A percentile compares a stretch with the other conserved stretches of the same genome.
Evolutionary conservation across 768 basidiomycete species (phyloP).

Genomic region (Cystoderma amianthinum): DNA sequence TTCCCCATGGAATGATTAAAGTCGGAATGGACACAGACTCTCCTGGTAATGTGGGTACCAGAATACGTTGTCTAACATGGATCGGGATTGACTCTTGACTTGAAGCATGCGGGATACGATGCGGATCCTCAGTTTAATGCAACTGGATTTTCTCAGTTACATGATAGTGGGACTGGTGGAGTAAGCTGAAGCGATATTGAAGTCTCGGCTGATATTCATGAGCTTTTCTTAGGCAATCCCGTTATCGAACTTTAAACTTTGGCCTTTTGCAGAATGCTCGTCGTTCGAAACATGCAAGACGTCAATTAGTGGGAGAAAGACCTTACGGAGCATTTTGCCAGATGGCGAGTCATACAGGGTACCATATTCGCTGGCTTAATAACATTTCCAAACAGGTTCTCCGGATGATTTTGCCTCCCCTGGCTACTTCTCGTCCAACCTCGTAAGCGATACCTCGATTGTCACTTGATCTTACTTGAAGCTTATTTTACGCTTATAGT

Average conservation of each 20-base stretch:
- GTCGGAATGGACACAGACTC: conserved; percentile 63
- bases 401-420: conserved; percentile 59
- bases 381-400: conserved; percentile 24
- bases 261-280: conserved; percentile 42
- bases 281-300: conserved; percentile 48
- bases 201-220: background rate
- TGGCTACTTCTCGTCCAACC: conserved; percentile 59
- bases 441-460: conserved; percentile 29
- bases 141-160: conserved; percentile 58
- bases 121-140: conserved; percentile 32
- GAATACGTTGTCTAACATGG: no score
- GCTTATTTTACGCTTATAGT: conserved; percentile 19
- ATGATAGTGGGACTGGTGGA: conserved; percentile 58
- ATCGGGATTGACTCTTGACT: no score
- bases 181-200: conserved; percentile 20
- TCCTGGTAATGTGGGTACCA: conserved; percentile 40
- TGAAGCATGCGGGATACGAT: conserved; percentile 43
- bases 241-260: conserved; percentile 58
- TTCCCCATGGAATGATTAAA: conserved; percentile 69
- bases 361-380: background rate
- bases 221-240: conserved; percentile 32
- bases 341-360: conserved; percentile 30
- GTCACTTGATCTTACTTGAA: background rate
- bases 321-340: conserved; percentile 35
- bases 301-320: conserved; percentile 36